phyloP scores from a whole-genome alignment of 192 early-diverging fungal species.

The Coemansia biformis region DNA sequence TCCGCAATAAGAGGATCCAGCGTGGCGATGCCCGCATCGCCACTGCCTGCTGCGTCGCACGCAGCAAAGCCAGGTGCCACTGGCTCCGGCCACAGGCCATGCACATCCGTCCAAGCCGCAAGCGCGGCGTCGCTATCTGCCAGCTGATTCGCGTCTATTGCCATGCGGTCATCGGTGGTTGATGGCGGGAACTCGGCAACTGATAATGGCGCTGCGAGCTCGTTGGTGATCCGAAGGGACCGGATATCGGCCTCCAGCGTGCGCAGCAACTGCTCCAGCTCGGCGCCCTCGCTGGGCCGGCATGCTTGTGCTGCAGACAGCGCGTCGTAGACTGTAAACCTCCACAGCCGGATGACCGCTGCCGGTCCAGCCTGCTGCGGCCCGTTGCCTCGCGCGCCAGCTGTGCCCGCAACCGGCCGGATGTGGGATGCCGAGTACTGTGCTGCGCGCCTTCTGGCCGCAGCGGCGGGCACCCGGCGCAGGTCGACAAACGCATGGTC shows the following conservation, averaged over 20 bases:
- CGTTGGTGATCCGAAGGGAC: background rate
- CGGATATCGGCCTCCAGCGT: background rate
- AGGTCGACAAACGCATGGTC: constrained; percentile 4
- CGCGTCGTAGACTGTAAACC: constrained; percentile 5
- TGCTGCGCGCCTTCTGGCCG: background rate
- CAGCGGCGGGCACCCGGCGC: background rate
- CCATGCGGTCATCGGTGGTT: too few relatives aligned
- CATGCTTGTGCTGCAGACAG: background rate
- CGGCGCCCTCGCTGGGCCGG: background rate
- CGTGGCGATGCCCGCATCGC: background rate
- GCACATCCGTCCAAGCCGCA: background rate
- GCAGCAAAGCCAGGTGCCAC: background rate
- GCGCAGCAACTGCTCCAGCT: background rate
- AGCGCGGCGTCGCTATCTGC: background rate
- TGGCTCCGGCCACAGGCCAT: background rate
- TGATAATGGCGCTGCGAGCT: background rate
- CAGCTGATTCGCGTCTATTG: background rate
- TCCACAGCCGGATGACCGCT: constrained; percentile 8
- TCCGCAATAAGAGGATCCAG: background rate
- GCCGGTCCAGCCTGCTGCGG: too few relatives aligned
- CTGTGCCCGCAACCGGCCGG: background rate
- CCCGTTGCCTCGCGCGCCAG: too few relatives aligned
- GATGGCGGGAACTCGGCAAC: background rate
- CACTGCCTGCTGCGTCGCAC: background rate
- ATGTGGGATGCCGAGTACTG: constrained; percentile 8